A percentile compares a stretch with the other conserved stretches of the same genome.
phyloP scores from a whole-genome alignment of 2,329 filamentous ascomycete genomes.

The Diaporthe velutina region DNA sequence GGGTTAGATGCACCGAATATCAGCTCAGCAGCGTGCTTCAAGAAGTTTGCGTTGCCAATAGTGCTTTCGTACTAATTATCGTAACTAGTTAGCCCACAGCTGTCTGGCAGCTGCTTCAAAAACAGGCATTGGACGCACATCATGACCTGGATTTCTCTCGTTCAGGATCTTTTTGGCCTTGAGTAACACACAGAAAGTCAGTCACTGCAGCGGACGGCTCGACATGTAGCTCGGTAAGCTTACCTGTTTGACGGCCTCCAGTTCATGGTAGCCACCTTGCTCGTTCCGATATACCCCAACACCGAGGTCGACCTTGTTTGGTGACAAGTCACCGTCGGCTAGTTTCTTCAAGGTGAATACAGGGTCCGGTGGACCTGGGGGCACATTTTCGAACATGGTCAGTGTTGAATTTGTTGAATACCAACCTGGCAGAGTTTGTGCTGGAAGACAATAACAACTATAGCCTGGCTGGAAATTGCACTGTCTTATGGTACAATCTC shows the following conservation, averaged over 20 bases:
- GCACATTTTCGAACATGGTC: slow-evolving; percentile 5
- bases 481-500: not conserved
- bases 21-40: slow-evolving; percentile 46
- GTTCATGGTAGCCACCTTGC: slow-evolving; percentile 39
- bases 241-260: not conserved
- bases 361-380: not conserved
- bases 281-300: slow-evolving; percentile 54
- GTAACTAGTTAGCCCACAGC: not conserved
- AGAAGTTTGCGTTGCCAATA: slow-evolving; percentile 49
- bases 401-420: not conserved
- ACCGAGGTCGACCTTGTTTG: slow-evolving; percentile 52
- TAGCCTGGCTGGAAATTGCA: not conserved
- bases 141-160: slow-evolving; percentile 1
- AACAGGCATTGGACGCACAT: not conserved
- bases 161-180: not conserved
- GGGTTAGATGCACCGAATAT: slow-evolving; percentile 47
- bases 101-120: not conserved
- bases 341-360: slow-evolving; percentile 45
- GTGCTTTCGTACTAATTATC: slow-evolving; percentile 50
- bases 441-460: not conserved
- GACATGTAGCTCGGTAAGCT: not conserved
- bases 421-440: not conserved
- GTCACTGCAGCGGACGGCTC: not conserved
- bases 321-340: slow-evolving; percentile 47
- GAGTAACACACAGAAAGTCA: not conserved